Evolutionary conservation across 225 moss, liverwort and hornwort genomes (phyloP).

Genomic region (Pseudisothecium myosuroides): DNA sequence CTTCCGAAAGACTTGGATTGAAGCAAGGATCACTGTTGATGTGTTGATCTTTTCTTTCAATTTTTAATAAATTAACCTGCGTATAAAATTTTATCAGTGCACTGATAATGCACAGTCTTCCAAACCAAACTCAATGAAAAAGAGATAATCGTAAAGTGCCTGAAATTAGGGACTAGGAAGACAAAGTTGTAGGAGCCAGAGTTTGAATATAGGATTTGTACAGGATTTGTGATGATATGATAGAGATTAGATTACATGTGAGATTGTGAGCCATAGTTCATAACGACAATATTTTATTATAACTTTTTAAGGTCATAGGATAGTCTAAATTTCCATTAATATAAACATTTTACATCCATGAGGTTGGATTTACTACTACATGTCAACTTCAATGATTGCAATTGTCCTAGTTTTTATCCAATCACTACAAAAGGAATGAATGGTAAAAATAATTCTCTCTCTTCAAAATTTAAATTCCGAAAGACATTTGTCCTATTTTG

Average conservation of each 20-base stretch:
- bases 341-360: neutral
- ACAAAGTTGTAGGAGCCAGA: no score
- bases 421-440: neutral
- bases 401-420: neutral
- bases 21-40: neutral
- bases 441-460: neutral
- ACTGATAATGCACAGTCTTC: neutral
- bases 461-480: neutral
- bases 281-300: neutral
- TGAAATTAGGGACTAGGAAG: no score
- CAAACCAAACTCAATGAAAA: neutral
- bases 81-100: neutral
- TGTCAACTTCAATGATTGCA: neutral
- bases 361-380: neutral
- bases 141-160: no score
- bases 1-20: neutral
- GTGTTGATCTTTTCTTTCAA: neutral
- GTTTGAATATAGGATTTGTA: neutral
- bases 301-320: accelerated
- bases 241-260: neutral
- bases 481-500: neutral
- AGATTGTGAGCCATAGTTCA: neutral
- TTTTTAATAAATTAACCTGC: no score
- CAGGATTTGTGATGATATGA: neutral
- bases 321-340: neutral